Conservation (phyloP, 2,329 filamentous ascomycete species). For the Davidsoniella eucalypti region DNA sequence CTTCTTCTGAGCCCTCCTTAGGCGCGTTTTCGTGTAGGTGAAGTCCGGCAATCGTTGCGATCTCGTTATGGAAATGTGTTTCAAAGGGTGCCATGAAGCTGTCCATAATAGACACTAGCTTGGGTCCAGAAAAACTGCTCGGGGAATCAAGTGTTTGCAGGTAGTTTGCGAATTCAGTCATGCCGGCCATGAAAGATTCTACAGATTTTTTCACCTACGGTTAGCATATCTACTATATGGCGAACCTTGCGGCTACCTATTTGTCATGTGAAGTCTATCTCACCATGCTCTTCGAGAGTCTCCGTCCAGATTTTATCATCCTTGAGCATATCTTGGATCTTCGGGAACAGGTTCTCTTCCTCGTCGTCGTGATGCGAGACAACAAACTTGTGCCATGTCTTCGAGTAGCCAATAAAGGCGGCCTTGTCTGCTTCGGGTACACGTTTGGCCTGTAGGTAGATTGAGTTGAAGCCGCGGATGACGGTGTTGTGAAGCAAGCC, state of each 20-base stretch:
- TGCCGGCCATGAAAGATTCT: constrained; percentile 34
- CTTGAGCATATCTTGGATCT: constrained; percentile 33
- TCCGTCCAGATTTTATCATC: constrained; percentile 34
- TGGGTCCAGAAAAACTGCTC: constrained; percentile 26
- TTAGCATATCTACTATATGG: background rate
- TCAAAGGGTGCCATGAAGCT: constrained; percentile 34
- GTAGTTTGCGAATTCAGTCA: constrained; percentile 36
- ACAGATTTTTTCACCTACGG: background rate
- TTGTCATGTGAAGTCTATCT: constrained; percentile 7
- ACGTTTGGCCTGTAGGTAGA: constrained; percentile 41
- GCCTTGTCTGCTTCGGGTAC: constrained; percentile 33
- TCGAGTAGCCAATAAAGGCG: constrained; percentile 40
- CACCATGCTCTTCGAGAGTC: constrained; percentile 40
- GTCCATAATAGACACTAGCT: constrained; percentile 33
- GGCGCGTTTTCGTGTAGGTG: constrained; percentile 35
- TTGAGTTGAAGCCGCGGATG: constrained; percentile 46
- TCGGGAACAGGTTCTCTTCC: constrained; percentile 38
- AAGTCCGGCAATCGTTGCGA: constrained; percentile 33
- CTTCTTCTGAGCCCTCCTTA: constrained; percentile 26
- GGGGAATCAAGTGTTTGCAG: constrained; percentile 26
- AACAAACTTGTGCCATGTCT: constrained; percentile 43
- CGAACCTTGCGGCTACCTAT: background rate
- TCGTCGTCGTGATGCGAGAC: constrained; percentile 45
- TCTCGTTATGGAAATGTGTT: constrained; percentile 39
- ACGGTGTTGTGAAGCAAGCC: constrained; percentile 44